Base-by-base conservation (phyloP, 2,329 filamentous ascomycete genomes). In the Fusarium bactridioides region DNA sequence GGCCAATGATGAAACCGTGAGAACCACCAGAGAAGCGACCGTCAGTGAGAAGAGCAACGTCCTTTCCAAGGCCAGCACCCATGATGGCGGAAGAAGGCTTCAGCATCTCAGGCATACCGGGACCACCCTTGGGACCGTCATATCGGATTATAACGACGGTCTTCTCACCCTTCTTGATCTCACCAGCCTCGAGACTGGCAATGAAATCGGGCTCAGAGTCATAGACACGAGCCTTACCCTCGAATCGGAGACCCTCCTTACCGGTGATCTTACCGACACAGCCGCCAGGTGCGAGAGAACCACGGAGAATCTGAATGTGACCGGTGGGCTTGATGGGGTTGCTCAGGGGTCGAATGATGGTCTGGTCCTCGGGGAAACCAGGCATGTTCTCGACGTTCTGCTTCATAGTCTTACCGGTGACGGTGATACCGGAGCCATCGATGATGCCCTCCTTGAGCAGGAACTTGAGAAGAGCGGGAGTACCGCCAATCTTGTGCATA, bases 191-290 rank as follows among this genome's bases (percentile, higher is more conserved):
- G 19, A 98, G 87, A 0, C 94, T 93, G 33, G 87, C 84, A 79
- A 97, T 93, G 76, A 97, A 92, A 78, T 92, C 88, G 75, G 91
- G 87, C 83, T 98, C 95, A 73, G 94, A 93, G 82, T 97, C 88
- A 81, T 94, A 97, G 72, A 94, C 93, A 45, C 90, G 88, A 8
- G 95, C 94, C 79, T 91, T 93, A 66, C 94, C 94, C 18, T 87
- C 90, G 82, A 97, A 97, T 16, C 84, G 86, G 21, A 94, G 88
- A n/a, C 95, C 94, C 82, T 97, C 94, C 84, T 97, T 97, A 55
- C 94, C 94, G 0, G 94, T 97, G 81, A 97, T 97, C 83, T 97
- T 97, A 69, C 94, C 94, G 16, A 97, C 94, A 2, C 93, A 93
- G 55, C 94, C 95, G 15, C 91, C 92, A 5, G 94, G 95, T 2